Conservation (phyloP, 192 early-diverging fungal genomes). For the Oehlia diaphana region DNA sequence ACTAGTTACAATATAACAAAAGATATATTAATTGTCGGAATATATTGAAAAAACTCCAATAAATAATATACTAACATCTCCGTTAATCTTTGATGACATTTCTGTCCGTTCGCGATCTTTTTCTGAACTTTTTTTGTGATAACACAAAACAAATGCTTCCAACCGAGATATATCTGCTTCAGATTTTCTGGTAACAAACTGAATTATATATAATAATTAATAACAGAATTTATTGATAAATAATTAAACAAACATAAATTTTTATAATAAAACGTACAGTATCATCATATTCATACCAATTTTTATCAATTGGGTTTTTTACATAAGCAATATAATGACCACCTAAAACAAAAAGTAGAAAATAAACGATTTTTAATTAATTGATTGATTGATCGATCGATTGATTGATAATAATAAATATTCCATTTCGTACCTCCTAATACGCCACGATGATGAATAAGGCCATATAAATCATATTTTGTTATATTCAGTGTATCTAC, state of each 20-base stretch:
- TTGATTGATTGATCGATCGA: neutral
- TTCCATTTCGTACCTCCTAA: conserved; percentile 35
- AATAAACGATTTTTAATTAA: neutral
- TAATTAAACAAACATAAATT: neutral
- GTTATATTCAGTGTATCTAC: neutral
- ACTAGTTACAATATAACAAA: neutral
- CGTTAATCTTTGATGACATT: conserved; percentile 32
- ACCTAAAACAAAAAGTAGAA: conserved; percentile 17
- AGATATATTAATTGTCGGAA: neutral
- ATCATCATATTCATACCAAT: conserved; percentile 50
- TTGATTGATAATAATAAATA: neutral
- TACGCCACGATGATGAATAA: conserved; percentile 41
- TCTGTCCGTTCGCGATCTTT: conserved; percentile 36
- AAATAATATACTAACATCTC: neutral
- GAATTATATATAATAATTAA: neutral
- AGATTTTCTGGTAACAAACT: conserved; percentile 42
- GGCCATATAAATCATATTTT: conserved; percentile 43
- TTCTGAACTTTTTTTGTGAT: conserved; percentile 32
- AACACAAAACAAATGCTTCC: conserved; percentile 46
- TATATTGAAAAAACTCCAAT: neutral
- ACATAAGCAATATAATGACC: conserved; percentile 46
- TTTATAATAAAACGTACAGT: conserved; percentile 32
- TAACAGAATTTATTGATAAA: too few relatives aligned
- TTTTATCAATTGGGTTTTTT: conserved; percentile 36
- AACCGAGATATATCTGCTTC: conserved; percentile 37